Percentiles rank a stretch among this genome's conserved stretches.
phyloP scores from a whole-genome alignment of 1,284 basidiomycete species.

The Leccinum solheimii region DNA sequence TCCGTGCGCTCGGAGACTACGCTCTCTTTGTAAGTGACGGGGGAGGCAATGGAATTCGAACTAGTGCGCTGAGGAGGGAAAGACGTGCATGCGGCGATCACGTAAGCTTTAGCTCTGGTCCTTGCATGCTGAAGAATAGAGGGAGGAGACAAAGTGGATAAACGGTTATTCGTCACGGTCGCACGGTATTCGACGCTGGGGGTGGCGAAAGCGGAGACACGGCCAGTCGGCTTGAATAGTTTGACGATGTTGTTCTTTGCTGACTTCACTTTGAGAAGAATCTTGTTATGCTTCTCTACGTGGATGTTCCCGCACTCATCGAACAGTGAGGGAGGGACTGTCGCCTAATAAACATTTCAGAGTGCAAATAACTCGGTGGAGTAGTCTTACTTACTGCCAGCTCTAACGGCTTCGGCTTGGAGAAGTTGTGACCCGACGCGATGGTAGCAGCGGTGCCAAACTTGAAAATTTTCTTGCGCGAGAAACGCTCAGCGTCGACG shows the following conservation, averaged over 20 bases:
- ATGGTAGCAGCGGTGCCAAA: constrained; percentile 4
- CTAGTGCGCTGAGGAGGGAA: neutral
- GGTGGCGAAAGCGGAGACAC: neutral
- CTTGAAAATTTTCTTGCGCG: constrained; percentile 12
- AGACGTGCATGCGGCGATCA: neutral
- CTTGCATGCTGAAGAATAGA: neutral
- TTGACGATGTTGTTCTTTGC: constrained; percentile 20
- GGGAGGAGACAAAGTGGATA: neutral
- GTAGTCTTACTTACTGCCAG: constrained; percentile 9
- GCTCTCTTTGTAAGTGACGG: neutral
- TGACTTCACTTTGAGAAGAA: constrained; percentile 16
- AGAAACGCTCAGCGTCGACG: neutral
- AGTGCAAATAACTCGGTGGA: neutral
- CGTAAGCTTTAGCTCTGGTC: neutral
- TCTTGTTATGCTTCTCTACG: constrained; percentile 7
- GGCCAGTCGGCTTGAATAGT: constrained; percentile 17
- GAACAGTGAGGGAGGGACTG: constrained; percentile 1
- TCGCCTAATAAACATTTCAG: neutral
- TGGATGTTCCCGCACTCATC: neutral
- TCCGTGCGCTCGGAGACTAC: neutral
- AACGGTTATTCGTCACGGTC: neutral
- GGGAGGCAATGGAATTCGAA: neutral
- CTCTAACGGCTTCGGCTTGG: constrained; percentile 1
- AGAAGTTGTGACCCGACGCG: neutral
- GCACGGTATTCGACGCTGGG: neutral